Percentiles rank a stretch among this genome's conserved stretches.
phyloP scores from a whole-genome alignment of 257 asterid genomes.

The Fraxinus quadrangulata region DNA sequence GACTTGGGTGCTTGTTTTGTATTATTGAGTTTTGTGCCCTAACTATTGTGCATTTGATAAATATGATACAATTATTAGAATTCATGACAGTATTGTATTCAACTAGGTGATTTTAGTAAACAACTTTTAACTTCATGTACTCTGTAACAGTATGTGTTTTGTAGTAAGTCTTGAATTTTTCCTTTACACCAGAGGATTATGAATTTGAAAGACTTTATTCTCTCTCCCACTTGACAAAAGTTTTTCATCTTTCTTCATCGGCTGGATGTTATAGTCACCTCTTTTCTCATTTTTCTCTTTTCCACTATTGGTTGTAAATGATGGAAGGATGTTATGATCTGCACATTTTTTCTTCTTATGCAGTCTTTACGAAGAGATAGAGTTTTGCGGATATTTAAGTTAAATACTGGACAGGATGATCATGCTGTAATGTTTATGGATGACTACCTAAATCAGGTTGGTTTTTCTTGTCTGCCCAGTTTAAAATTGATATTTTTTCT shows the following conservation, averaged over 20 bases:
- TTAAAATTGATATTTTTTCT: conserved; percentile 1
- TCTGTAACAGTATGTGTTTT: background rate
- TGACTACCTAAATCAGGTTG: conserved; percentile 82
- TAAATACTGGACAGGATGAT: conserved; percentile 93
- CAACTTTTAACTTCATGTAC: background rate
- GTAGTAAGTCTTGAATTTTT: background rate
- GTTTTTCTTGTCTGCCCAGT: conserved; percentile 25
- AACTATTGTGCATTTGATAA: background rate
- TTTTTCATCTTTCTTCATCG: background rate
- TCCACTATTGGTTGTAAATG: conserved; percentile 11
- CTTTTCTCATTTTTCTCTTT: conserved; percentile 13
- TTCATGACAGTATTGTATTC: conserved; percentile 1
- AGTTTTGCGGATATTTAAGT: conserved; percentile 72
- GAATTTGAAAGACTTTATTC: background rate
- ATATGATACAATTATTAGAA: background rate
- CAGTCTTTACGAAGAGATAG: conserved; percentile 81
- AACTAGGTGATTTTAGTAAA: background rate
- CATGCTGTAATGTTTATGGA: conserved; percentile 87
- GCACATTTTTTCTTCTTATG: conserved; percentile 26
- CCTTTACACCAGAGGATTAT: background rate
- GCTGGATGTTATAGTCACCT: conserved; percentile 19
- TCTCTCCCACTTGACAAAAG: background rate
- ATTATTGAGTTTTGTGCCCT: background rate
- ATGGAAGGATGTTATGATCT: conserved; percentile 11
- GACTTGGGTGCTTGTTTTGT: background rate